These are phyloP conservation scores for Hymenoscyphus albidus DNA, from an alignment of 2,329 filamentous ascomycete genomes.

Conservation along the genomic window DNA sequence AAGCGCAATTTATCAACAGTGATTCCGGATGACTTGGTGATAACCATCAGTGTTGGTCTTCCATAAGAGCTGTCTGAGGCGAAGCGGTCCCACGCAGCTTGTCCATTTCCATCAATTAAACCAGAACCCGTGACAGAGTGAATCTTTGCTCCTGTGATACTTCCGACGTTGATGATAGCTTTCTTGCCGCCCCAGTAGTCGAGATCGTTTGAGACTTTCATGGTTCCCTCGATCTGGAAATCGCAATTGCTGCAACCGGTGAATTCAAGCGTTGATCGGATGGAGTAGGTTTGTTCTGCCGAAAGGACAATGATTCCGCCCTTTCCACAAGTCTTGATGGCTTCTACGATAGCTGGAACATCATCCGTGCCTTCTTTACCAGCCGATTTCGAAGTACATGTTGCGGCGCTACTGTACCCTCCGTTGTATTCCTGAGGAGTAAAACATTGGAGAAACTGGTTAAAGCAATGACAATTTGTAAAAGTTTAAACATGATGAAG, in stretches of 20 bases:
- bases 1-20: conserved; percentile 37
- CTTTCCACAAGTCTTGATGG: conserved; percentile 38
- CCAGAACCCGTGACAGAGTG: conserved; percentile 40
- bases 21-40: conserved; percentile 39
- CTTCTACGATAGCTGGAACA: conserved; percentile 41
- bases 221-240: conserved; percentile 43
- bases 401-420: conserved; percentile 13
- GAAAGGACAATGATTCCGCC: conserved; percentile 45
- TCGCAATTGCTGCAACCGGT: conserved; percentile 42
- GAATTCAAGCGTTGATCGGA: conserved; percentile 43
- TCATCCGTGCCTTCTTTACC: conserved; percentile 37
- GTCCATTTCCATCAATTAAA: conserved; percentile 46
- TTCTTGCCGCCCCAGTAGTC: conserved; percentile 41
- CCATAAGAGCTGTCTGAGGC: conserved; percentile 38
- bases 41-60: conserved; percentile 42
- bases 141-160: conserved; percentile 39
- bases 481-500: neutral
- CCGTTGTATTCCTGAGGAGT: neutral
- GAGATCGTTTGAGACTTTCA: conserved; percentile 40
- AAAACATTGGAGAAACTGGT: neutral
- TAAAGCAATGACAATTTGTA: neutral
- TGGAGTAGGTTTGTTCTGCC: conserved; percentile 39
- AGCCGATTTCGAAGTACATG: conserved; percentile 24
- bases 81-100: conserved; percentile 41
- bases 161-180: conserved; percentile 39